phyloP scores from a whole-genome alignment of 208 protist genomes.

The Hexamita inflata region DNA sequence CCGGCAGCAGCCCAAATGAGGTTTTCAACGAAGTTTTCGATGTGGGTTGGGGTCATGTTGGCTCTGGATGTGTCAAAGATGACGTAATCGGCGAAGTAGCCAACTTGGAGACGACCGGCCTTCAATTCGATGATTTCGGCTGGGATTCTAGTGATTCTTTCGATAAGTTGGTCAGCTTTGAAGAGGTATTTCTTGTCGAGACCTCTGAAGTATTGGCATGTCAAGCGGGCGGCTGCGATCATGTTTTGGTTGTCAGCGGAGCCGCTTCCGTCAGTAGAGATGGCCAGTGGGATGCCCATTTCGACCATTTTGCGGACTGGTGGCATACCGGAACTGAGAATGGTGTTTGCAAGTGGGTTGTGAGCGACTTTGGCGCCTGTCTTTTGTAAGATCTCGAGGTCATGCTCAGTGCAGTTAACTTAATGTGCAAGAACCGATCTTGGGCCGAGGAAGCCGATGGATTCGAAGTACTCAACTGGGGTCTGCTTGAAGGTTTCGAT shows the following conservation, averaged over 20 bases:
- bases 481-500: too few species aligned
- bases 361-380: slow-evolving; percentile 32
- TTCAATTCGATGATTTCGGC: slow-evolving; percentile 26
- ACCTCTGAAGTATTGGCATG: slow-evolving; percentile 27
- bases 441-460: slow-evolving; percentile 21
- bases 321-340: slow-evolving; percentile 37
- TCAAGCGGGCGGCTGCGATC: not conserved
- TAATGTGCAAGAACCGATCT: slow-evolving; percentile 33
- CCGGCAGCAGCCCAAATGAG: slow-evolving; percentile 35
- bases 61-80: slow-evolving; percentile 14
- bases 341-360: slow-evolving; percentile 38
- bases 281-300: slow-evolving; percentile 30
- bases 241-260: slow-evolving; percentile 37
- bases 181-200: not conserved
- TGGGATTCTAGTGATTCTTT: slow-evolving; percentile 32
- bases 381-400: slow-evolving; percentile 30
- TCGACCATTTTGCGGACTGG: slow-evolving; percentile 19
- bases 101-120: not conserved
- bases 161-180: not conserved
- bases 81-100: slow-evolving; percentile 24
- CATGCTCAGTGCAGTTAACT: slow-evolving; percentile 32
- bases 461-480: slow-evolving; percentile 32
- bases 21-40: slow-evolving; percentile 29
- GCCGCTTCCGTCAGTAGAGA: slow-evolving; percentile 37
- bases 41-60: slow-evolving; percentile 27